Base-by-base conservation (phyloP, 345 rosid species). In the Pistacia atlantica region DNA sequence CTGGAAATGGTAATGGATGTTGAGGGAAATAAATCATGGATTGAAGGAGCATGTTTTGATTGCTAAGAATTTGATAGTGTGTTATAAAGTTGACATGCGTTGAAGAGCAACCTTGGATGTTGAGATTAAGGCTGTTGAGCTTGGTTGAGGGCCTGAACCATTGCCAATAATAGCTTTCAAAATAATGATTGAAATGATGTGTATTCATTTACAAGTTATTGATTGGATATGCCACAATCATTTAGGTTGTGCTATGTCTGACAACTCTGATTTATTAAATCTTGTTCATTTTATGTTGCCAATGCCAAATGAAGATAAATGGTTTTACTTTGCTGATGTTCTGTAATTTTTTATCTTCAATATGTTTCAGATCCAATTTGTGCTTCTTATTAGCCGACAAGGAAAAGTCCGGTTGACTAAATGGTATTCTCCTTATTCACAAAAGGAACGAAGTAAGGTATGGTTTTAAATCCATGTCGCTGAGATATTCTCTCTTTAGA, bases 401-500 rank as follows among this genome's bases (percentile, higher is more conserved):
- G 99, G 99, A 52, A 96, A 96, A 88, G 97, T 94, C 45, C 83
- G 99, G 82, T 86, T 94, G 79, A 94, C 98, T 62, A 97, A 97
- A 77, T 97, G 99, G 98, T 97, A 94, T 80, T 94, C 97, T 20
- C 97, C 99, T 60, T 94, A 94, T 82, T 38, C 99, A 17, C 99
- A 97, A 80, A 97, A 97, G 90, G 99, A 96, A 82, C 85, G 99
- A 77, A 67, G 73, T 63, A 91, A 89, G 96, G 96, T 89, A 87
- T 62, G 16, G 16, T 65, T 20, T 14, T 37, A 37, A 68, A 51
- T 58, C 38, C 25, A 12, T 7, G 55, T 18, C 33, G n/a, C 35
- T 56, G 31, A n/a, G 55, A 42, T 81, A 68, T 31, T 74, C 14
- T 31, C 31, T 65, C 11, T 69, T 22, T 54, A 13, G 28, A 55